Conservation (phyloP, 208 protist genomes). For the Wallacemonas sp. region DNA sequence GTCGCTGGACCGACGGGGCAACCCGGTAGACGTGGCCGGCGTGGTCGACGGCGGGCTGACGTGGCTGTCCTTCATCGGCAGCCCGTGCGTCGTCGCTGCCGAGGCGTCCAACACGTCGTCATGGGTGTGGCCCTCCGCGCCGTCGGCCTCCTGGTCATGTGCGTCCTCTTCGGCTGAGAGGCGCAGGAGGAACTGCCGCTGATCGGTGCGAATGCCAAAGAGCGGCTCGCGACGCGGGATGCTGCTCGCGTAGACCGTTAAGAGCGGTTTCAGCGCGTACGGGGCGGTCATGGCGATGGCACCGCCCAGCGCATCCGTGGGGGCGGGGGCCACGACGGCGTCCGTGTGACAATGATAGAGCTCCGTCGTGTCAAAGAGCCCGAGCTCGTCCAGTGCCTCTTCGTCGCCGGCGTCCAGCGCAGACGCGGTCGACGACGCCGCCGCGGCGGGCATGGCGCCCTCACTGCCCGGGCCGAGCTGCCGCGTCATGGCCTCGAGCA, state of each 20-base stretch:
- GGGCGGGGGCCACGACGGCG: not conserved
- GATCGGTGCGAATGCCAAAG: slow-evolving; percentile 42
- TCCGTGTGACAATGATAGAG: not conserved
- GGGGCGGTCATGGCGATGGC: slow-evolving; percentile 36
- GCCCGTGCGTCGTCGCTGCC: too few relatives aligned
- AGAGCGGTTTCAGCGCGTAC: slow-evolving; percentile 65
- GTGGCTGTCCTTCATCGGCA: too few relatives aligned
- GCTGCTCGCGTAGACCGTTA: slow-evolving; percentile 77
- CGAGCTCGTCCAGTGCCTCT: not conserved
- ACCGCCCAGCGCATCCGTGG: slow-evolving; percentile 15
- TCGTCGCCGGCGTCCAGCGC: slow-evolving; percentile 6
- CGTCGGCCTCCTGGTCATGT: not conserved
- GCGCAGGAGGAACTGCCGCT: slow-evolving; percentile 4
- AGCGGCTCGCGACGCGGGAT: slow-evolving; percentile 65
- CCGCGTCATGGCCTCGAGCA: slow-evolving; percentile 48
- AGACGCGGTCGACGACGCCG: not conserved
- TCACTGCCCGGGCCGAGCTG: slow-evolving; percentile 16
- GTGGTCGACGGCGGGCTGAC: too few relatives aligned
- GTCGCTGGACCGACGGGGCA: not conserved
- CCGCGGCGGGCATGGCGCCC: not conserved
- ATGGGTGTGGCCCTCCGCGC: too few relatives aligned
- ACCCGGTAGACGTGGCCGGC: too few relatives aligned
- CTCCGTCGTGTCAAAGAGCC: not conserved
- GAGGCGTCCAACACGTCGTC: too few relatives aligned
- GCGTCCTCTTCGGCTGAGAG: slow-evolving; percentile 5